A percentile compares a stretch with the other conserved stretches of the same genome.
phyloP scores from a whole-genome alignment of 1,284 basidiomycete species.

The Cryptococcus deneoformans region DNA sequence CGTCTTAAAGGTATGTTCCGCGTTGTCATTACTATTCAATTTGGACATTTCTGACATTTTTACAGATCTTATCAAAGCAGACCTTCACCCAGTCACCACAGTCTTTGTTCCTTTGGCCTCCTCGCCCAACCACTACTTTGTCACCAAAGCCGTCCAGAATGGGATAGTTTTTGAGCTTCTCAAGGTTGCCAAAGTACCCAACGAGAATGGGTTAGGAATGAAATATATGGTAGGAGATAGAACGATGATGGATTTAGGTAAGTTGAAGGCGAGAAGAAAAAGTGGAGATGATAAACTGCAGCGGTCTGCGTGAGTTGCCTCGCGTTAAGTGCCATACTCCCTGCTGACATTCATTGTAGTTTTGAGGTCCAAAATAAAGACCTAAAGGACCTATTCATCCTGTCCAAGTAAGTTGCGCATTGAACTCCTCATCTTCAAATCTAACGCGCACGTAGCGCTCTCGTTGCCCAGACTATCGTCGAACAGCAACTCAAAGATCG shows the following conservation, averaged over 20 bases:
- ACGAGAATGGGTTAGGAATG: constrained; percentile 29
- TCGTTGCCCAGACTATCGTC: constrained; percentile 83
- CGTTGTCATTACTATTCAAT: neutral
- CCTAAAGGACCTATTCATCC: constrained; percentile 38
- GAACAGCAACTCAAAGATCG: constrained; percentile 82
- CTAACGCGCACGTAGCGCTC: constrained; percentile 60
- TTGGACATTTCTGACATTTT: neutral
- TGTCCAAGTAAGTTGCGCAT: constrained; percentile 34
- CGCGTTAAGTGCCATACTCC: neutral
- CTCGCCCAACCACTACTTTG: constrained; percentile 35
- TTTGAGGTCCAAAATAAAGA: constrained; percentile 39
- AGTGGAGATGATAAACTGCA: neutral
- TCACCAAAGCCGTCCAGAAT: constrained; percentile 26
- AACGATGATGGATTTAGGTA: constrained; percentile 25
- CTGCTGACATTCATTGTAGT: constrained; percentile 4
- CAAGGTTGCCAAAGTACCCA: constrained; percentile 29
- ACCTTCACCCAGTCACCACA: constrained; percentile 35
- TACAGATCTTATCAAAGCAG: constrained; percentile 36
- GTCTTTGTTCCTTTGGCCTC: constrained; percentile 40
- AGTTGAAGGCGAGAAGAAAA: constrained; percentile 20
- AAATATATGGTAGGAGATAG: constrained; percentile 35
- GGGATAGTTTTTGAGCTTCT: constrained; percentile 41
- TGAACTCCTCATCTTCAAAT: neutral
- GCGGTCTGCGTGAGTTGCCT: neutral
- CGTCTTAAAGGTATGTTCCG: constrained; percentile 23